Percentiles rank a stretch among this genome's conserved stretches.
These are phyloP conservation scores for Cyberlindnera subsufficiens DNA, from an alignment of 805 yeast species.

Conservation along the genomic window DNA sequence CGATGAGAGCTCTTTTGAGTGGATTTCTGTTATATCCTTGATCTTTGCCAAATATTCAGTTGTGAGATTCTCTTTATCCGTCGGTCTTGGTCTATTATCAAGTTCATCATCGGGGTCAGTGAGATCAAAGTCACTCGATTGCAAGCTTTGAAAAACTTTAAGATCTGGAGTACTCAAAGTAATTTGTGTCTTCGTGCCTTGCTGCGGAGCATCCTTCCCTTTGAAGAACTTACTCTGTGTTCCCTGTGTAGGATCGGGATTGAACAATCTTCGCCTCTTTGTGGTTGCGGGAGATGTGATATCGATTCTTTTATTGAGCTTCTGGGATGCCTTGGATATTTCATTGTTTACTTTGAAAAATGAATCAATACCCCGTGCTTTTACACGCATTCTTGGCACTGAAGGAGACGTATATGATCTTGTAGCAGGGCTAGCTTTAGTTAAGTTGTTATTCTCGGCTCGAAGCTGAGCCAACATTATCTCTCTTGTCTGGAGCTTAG, in stretches of 20 bases:
- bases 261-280: conserved; percentile 1
- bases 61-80: neutral
- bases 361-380: conserved; percentile 7
- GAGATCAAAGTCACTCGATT: conserved; percentile 24
- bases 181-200: neutral
- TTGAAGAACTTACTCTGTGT: neutral
- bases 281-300: neutral
- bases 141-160: neutral
- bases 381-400: neutral
- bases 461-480: neutral
- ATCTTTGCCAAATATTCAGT: neutral
- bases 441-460: neutral
- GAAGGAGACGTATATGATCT: conserved; percentile 5
- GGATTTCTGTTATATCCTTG: no score
- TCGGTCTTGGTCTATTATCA: neutral
- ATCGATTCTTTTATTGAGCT: no score
- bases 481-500: conserved; percentile 16
- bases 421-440: neutral
- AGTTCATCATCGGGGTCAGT: conserved; percentile 21
- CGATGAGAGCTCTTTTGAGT: no score
- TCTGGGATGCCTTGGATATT: neutral
- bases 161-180: neutral
- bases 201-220: neutral
- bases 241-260: neutral
- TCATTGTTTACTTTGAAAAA: conserved; percentile 8